A percentile compares a stretch with the other conserved stretches of the same genome.
phyloP scores from a whole-genome alignment of 805 yeast genomes.

The Candida nanaspora region DNA sequence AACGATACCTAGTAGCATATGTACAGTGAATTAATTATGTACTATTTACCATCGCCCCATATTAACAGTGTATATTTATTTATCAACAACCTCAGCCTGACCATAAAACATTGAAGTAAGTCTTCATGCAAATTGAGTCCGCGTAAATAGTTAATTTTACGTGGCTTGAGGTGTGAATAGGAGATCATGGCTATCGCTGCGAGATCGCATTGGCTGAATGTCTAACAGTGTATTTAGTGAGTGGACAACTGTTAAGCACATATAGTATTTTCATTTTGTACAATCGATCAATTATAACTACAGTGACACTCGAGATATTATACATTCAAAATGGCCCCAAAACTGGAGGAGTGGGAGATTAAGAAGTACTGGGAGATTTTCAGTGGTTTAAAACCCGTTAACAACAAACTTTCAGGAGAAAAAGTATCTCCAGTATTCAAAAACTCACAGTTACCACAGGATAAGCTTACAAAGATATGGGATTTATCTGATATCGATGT shows the following conservation, averaged over 20 bases:
- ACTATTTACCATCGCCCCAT: neutral
- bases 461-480: conserved; percentile 82
- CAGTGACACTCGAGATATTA: neutral
- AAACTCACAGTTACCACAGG: conserved; percentile 76
- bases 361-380: conserved; percentile 98
- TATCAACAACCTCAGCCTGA: too few relatives aligned
- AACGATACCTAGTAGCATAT: neutral
- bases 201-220: too few relatives aligned
- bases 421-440: conserved; percentile 80
- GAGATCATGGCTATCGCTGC: too few relatives aligned
- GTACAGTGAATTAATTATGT: neutral
- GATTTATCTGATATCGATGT: conserved; percentile 86
- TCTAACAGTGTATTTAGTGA: too few relatives aligned
- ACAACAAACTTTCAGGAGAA: conserved; percentile 76
- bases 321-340: conserved; percentile 32
- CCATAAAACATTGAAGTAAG: too few relatives aligned
- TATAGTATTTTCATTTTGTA: too few relatives aligned
- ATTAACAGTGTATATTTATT: too few relatives aligned
- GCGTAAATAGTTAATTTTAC: too few relatives aligned
- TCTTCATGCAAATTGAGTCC: too few relatives aligned
- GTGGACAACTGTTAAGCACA: too few relatives aligned
- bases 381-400: conserved; percentile 76
- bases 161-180: too few relatives aligned
- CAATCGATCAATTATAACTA: neutral
- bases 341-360: conserved; percentile 90